Evolutionary conservation across 345 rosid species (phyloP).

Genomic region (Murraya koenigii): DNA sequence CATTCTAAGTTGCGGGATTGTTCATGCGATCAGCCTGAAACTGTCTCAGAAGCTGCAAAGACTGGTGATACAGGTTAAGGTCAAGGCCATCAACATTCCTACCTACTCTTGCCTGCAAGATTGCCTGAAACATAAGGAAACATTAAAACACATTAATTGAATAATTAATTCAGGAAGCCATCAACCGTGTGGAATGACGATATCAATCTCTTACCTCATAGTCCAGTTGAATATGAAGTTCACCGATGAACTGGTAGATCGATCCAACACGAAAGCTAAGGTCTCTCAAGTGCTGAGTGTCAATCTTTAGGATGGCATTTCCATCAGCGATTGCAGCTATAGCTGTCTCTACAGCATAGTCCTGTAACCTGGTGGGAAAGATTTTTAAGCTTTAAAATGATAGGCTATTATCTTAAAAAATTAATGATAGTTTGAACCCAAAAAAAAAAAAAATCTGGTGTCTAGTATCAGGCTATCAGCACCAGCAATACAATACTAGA

Average conservation of each 20-base stretch:
- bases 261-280: conserved; percentile 65
- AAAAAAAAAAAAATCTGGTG: not conserved
- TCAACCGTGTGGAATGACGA: not conserved
- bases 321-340: conserved; percentile 57
- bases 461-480: not conserved
- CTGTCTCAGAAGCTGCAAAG: conserved; percentile 60
- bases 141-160: not conserved
- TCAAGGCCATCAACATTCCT: conserved; percentile 88
- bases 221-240: conserved; percentile 54
- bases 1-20: conserved; percentile 15
- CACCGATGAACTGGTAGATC: conserved; percentile 76
- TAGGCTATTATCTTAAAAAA: not conserved
- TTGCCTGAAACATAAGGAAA: conserved; percentile 41
- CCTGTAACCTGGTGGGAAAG: conserved; percentile 46
- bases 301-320: conserved; percentile 44
- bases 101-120: conserved; percentile 76
- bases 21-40: conserved; percentile 43
- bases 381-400: not conserved
- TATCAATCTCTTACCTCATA: conserved; percentile 42
- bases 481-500: not conserved
- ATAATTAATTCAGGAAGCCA: not conserved
- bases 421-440: not conserved
- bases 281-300: conserved; percentile 70
- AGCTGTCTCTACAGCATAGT: conserved; percentile 53
- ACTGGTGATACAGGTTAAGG: conserved; percentile 64